phyloP scores from a whole-genome alignment of 495 filamentous ascomycete genomes.

The Achaetomiella virescens region DNA sequence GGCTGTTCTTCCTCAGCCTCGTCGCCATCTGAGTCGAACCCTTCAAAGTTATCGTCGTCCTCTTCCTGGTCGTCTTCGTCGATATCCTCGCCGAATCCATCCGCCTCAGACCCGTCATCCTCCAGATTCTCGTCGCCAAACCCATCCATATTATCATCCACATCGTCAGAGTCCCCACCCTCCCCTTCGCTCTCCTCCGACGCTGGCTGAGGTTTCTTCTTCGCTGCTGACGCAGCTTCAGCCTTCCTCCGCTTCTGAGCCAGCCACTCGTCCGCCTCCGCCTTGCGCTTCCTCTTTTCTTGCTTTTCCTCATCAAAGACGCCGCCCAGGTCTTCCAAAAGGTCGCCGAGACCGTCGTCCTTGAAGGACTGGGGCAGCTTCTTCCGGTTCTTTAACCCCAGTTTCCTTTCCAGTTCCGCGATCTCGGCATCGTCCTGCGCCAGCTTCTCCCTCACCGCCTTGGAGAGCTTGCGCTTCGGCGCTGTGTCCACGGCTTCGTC shows the following conservation, averaged over 20 bases:
- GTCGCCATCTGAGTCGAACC: constrained; percentile 27
- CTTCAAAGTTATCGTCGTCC: constrained; percentile 26
- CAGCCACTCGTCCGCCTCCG: constrained; percentile 50
- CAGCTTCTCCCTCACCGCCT: constrained; percentile 57
- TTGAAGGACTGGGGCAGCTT: constrained; percentile 64
- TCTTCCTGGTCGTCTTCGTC: not conserved
- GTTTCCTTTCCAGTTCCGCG: constrained; percentile 76
- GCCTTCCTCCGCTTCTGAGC: constrained; percentile 44
- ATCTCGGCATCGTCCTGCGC: constrained; percentile 80
- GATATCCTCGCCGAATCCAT: constrained; percentile 9
- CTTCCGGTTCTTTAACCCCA: constrained; percentile 77
- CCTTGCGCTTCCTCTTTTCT: constrained; percentile 62
- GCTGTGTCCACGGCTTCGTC: constrained; percentile 25
- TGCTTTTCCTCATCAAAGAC: constrained; percentile 47
- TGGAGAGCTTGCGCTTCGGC: constrained; percentile 41
- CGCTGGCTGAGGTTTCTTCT: constrained; percentile 16
- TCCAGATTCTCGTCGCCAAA: constrained; percentile 30
- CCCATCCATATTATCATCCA: not conserved
- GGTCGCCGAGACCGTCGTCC: constrained; percentile 79
- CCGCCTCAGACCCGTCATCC: constrained; percentile 19
- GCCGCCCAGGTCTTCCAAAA: constrained; percentile 65
- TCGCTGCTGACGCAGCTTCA: constrained; percentile 19
- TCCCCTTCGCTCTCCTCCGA: constrained; percentile 29
- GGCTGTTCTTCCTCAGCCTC: constrained; percentile 5
- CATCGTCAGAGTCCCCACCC: constrained; percentile 14